These are phyloP conservation scores for Penicillium sp. DNA, from an alignment of 2,329 filamentous ascomycete genomes.

Conservation along the genomic window DNA sequence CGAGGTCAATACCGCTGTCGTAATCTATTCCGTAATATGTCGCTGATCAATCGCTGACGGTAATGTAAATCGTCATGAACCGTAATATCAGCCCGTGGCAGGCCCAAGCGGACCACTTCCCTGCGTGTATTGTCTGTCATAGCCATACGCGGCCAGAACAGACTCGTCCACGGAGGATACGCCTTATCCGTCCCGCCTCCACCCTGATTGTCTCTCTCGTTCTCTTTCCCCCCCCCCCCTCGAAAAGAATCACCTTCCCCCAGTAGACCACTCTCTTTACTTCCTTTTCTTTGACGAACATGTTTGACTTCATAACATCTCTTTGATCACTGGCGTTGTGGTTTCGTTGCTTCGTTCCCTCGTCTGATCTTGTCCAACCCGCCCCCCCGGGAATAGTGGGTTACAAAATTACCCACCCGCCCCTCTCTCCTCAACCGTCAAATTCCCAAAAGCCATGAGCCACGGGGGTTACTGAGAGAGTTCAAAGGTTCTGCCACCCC, in stretches of 20 bases:
- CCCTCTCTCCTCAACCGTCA: slow-evolving; percentile 20
- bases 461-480: slow-evolving; percentile 21
- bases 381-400: slow-evolving; percentile 21
- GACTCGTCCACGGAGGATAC: slow-evolving; percentile 16
- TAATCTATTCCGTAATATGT: neutral
- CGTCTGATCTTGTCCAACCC: slow-evolving; percentile 4
- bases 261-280: neutral
- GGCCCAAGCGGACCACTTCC: neutral
- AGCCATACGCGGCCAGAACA: slow-evolving; percentile 6
- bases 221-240: slow-evolving; percentile 8
- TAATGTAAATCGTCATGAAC: neutral
- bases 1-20: neutral
- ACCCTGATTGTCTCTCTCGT: slow-evolving; percentile 10
- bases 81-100: neutral
- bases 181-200: slow-evolving; percentile 29
- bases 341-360: slow-evolving; percentile 13
- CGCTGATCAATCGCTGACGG: neutral
- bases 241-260: neutral
- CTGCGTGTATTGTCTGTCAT: slow-evolving; percentile 2
- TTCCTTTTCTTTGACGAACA: neutral
- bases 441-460: slow-evolving; percentile 29
- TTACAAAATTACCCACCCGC: slow-evolving; percentile 22
- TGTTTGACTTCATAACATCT: neutral
- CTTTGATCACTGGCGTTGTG: slow-evolving; percentile 11
- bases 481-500: neutral